Conservation (phyloP, 768 basidiomycete species). For the Leccinum longicurvipes region DNA sequence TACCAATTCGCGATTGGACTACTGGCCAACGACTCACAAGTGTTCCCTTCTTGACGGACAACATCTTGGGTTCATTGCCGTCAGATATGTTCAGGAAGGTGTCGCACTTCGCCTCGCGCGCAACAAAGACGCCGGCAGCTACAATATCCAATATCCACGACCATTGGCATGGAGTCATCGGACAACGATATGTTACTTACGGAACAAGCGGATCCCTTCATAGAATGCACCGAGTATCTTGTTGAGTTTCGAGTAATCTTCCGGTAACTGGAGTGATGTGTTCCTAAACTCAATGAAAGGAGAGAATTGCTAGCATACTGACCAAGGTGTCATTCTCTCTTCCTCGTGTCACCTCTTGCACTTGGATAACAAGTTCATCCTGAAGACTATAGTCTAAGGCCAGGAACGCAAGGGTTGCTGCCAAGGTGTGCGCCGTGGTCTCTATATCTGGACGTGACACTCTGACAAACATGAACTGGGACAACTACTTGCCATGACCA, state of each 20-base stretch:
- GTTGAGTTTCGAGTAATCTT: conserved; percentile 29
- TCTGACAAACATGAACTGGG: background rate
- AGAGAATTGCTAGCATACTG: background rate
- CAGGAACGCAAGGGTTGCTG: conserved; percentile 32
- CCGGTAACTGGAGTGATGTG: conserved; percentile 9
- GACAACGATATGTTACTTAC: conserved; percentile 15
- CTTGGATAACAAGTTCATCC: conserved; percentile 31
- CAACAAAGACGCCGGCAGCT: conserved; percentile 31
- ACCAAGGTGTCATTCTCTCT: conserved; percentile 17
- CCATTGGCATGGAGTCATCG: background rate
- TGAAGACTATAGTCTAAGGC: conserved; percentile 30
- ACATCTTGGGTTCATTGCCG: conserved; percentile 11
- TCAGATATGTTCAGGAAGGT: conserved; percentile 20
- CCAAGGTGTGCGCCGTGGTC: conserved; percentile 33
- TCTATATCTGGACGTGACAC: conserved; percentile 18
- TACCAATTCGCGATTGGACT: background rate
- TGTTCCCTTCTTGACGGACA: conserved; percentile 24
- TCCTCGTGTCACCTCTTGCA: conserved; percentile 23
- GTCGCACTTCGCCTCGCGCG: conserved; percentile 30
- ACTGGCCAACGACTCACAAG: conserved; percentile 4
- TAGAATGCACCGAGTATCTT: conserved; percentile 29
- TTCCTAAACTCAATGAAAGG: background rate
- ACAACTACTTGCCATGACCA: conserved; percentile 45
- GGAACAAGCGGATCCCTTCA: conserved; percentile 35
- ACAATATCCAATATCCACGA: background rate